Base-by-base conservation (phyloP, 2,329 filamentous ascomycete genomes). In the Ploettnerulaceae sp. region DNA sequence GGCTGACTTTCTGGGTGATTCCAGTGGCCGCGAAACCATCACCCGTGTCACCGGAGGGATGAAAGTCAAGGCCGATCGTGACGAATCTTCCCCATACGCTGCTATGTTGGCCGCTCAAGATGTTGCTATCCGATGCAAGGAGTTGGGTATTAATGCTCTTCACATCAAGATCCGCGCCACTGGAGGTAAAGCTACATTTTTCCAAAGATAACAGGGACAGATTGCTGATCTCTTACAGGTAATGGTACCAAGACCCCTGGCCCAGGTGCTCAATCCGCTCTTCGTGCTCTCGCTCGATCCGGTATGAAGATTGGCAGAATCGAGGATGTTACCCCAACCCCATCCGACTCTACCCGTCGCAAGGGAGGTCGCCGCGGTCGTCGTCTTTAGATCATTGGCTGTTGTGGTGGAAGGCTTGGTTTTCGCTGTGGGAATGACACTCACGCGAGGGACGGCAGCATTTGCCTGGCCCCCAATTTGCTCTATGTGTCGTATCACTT, bases 331-430 rank as follows among this genome's bases (percentile, higher is more conserved):
- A 98, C 94, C 66, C 93, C 93, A 66, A 98, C 93, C 55, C 93
- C 94, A 66, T 98, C 93, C 74, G 93, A 98, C 77, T 95, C 89
- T 73, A 98, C 93, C 69, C 88, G 93, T 77, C 90, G 91, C 80
- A 98, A 98, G 89, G 93, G 93, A 80, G 93, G 93, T 96, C 90
- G 93, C 77, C 91, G 93, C 87, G 93, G 93, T 97, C 93, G 93
- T 79, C 91, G 93, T 95, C 87, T 98, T 75, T 98, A 87, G 75
- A 71, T 65, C 59, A 55, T 57, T 57, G 60, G 62, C 32, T 49
- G 36, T 45, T 36, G 47, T 56, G 47, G 53, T 48, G 37, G 32
- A 55, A 54, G 57, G 59, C 58, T 62, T 64, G 64, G 67, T 64
- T 65, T 66, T 67, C 67, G 68, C 71, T 76, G 72, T 77, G 77